A percentile compares a stretch with the other conserved stretches of the same genome.
phyloP scores from a whole-genome alignment of 2,329 filamentous ascomycete species.

The Penicillium sp. region DNA sequence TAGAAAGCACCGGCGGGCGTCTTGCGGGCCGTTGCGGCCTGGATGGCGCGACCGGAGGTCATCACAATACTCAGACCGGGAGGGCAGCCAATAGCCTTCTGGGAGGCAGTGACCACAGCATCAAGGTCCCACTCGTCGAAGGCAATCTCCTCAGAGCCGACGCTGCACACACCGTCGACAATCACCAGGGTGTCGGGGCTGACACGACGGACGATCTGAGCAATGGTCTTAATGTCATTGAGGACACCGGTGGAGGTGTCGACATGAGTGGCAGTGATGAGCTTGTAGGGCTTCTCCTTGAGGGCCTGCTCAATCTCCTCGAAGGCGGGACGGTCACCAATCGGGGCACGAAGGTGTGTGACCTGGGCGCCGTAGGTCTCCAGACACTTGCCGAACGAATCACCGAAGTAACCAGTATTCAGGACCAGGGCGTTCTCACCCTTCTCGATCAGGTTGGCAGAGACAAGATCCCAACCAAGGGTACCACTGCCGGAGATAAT shows the following conservation, averaged over 20 bases:
- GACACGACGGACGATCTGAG: constrained; percentile 78
- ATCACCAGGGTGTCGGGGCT: constrained; percentile 89
- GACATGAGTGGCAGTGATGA: constrained; percentile 92
- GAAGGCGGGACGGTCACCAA: constrained; percentile 83
- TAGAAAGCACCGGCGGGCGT: constrained; percentile 85
- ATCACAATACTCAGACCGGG: constrained; percentile 93
- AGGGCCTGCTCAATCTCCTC: constrained; percentile 85
- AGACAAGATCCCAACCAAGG: constrained; percentile 92
- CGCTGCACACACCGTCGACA: constrained; percentile 95
- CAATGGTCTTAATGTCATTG: constrained; percentile 80
- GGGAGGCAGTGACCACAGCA: constrained; percentile 86
- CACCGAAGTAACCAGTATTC: constrained; percentile 95
- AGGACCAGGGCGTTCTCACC: constrained; percentile 90
- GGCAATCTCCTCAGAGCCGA: constrained; percentile 90
- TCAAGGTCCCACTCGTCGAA: constrained; percentile 96
- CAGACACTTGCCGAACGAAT: constrained; percentile 90
- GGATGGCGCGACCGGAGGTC: constrained; percentile 83
- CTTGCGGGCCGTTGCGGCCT: constrained; percentile 76
- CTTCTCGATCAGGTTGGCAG: constrained; percentile 86
- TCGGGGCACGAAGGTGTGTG: constrained; percentile 83
- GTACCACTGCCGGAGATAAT: constrained; percentile 93
- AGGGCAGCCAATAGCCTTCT: constrained; percentile 95
- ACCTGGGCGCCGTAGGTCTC: constrained; percentile 85
- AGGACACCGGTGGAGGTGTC: constrained; percentile 96
- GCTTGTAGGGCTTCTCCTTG: constrained; percentile 87